Evolutionary conservation across 805 yeast species (phyloP).

Genomic region (Myxozyma nipponensis): DNA sequence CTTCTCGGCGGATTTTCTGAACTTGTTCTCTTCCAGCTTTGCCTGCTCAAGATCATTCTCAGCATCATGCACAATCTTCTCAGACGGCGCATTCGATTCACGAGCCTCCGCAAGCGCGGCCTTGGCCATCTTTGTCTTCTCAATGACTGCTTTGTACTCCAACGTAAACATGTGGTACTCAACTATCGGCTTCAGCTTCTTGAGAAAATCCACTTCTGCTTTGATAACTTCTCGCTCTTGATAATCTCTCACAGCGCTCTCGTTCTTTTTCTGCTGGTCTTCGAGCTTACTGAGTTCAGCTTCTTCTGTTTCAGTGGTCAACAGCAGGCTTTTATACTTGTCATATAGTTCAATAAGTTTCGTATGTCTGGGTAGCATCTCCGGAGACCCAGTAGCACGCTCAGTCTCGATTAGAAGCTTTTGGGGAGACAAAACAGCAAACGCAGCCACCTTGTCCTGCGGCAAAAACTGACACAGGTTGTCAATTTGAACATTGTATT

Average conservation of each 20-base stretch:
- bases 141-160: constrained; percentile 36
- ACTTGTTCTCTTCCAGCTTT: constrained; percentile 35
- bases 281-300: constrained; percentile 38
- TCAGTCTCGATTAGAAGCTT: constrained; percentile 72
- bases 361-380: constrained; percentile 55
- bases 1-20: background rate
- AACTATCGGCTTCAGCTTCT: constrained; percentile 10
- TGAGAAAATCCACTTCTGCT: constrained; percentile 17
- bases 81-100: constrained; percentile 18
- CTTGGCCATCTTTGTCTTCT: constrained; percentile 11
- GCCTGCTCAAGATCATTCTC: constrained; percentile 35
- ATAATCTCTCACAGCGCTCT: constrained; percentile 49
- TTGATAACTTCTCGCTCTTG: constrained; percentile 26
- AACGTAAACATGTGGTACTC: constrained; percentile 7
- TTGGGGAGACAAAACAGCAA: constrained; percentile 76
- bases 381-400: constrained; percentile 66
- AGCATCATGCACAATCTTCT: constrained; percentile 39
- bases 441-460: constrained; percentile 91
- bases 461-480: constrained; percentile 93
- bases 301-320: constrained; percentile 10
- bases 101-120: constrained; percentile 7
- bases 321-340: constrained; percentile 34
- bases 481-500: constrained; percentile 75
- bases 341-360: constrained; percentile 51
- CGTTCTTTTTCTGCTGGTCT: constrained; percentile 40